Evolutionary conservation across 2,329 filamentous ascomycete genomes (phyloP).

Genomic region (Amphichorda felina): DNA sequence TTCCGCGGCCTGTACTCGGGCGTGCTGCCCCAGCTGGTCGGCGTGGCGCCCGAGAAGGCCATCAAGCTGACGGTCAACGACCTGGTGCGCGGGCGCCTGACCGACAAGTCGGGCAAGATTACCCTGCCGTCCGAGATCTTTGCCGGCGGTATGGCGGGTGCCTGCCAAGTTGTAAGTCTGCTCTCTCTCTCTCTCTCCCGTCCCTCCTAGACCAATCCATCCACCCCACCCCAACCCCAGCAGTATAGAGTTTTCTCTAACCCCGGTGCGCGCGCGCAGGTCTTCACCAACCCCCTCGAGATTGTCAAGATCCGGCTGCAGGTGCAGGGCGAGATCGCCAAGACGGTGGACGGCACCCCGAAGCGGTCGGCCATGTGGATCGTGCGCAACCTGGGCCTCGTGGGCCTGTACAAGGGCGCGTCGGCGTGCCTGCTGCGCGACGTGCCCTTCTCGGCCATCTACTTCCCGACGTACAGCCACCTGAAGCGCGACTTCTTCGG

Average conservation of each 20-base stretch:
- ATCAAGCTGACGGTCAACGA: slow-evolving; percentile 99
- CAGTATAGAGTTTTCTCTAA: not conserved
- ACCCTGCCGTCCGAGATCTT: slow-evolving; percentile 61
- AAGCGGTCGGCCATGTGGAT: slow-evolving; percentile 97
- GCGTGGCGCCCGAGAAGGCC: slow-evolving; percentile 97
- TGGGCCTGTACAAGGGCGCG: slow-evolving; percentile 94
- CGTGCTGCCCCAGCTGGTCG: slow-evolving; percentile 87
- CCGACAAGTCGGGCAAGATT: slow-evolving; percentile 67
- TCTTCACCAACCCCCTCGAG: slow-evolving; percentile 95
- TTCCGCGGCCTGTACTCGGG: slow-evolving; percentile 85
- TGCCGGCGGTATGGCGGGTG: slow-evolving; percentile 81
- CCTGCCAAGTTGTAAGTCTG: slow-evolving; percentile 84
- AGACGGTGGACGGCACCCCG: slow-evolving; percentile 68
- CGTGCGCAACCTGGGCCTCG: slow-evolving; percentile 82
- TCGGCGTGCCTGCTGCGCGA: slow-evolving; percentile 90
- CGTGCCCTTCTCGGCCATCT: slow-evolving; percentile 96
- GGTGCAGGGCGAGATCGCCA: slow-evolving; percentile 91
- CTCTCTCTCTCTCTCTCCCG: not conserved
- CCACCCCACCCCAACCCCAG: too few relatives aligned
- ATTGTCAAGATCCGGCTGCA: slow-evolving; percentile 99
- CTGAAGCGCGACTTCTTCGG: slow-evolving; percentile 91
- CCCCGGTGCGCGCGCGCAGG: slow-evolving; percentile 44
- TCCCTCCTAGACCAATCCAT: not conserved
- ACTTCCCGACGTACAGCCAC: slow-evolving; percentile 95
- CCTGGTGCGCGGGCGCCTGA: slow-evolving; percentile 66